Conservation (phyloP, 148 eudicot species). For the Chenopodium album region DNA sequence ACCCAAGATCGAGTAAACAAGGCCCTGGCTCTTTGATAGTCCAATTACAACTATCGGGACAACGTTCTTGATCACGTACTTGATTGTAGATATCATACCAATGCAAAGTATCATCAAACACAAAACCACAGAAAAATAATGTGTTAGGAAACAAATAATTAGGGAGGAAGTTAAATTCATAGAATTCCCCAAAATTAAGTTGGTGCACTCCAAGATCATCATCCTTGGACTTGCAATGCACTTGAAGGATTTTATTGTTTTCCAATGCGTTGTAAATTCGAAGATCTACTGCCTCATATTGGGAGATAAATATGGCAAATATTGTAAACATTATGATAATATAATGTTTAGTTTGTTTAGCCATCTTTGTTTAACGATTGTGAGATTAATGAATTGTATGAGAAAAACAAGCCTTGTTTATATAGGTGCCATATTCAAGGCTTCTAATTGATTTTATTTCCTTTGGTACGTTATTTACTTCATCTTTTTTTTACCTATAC, state of each 20-base stretch:
- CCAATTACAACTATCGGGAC: not conserved
- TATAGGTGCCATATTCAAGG: not conserved
- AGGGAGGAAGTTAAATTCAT: not conserved
- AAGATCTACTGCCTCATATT: not conserved
- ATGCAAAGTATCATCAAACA: slow-evolving; percentile 11
- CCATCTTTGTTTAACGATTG: not conserved
- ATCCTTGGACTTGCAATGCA: slow-evolving; percentile 22
- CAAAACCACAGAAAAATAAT: slow-evolving; percentile 11
- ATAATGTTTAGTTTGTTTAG: not conserved
- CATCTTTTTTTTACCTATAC: no score
- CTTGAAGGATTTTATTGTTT: not conserved
- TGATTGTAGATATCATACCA: not conserved
- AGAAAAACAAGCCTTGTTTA: no score
- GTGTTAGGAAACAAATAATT: not conserved
- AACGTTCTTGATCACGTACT: not conserved
- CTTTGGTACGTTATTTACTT: no score
- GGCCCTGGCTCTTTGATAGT: not conserved
- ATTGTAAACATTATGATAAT: no score
- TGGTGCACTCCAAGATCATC: slow-evolving; percentile 19
- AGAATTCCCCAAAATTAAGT: slow-evolving; percentile 1
- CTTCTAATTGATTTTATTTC: no score
- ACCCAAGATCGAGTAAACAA: not conserved
- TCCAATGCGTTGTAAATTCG: not conserved
- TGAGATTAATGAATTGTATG: not conserved
- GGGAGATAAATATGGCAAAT: not conserved